phyloP scores from a whole-genome alignment of 768 basidiomycete species.

The Suillus variegatus region DNA sequence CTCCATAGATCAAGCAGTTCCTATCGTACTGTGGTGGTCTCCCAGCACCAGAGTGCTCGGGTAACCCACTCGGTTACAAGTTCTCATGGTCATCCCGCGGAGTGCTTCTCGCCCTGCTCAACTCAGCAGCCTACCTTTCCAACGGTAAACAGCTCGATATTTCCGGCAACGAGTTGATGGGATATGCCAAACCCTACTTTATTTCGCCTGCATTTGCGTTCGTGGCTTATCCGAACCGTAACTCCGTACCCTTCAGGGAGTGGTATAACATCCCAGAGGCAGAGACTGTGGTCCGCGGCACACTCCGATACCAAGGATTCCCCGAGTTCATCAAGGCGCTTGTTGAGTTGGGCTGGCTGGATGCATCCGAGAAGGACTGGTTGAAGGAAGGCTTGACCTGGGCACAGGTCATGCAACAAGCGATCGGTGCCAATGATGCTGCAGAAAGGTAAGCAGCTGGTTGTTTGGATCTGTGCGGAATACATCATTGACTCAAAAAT shows the following conservation, averaged over 20 bases:
- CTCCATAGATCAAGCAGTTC: constrained; percentile 78
- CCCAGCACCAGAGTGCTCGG: constrained; percentile 86
- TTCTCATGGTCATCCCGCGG: constrained; percentile 99
- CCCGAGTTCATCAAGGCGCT: constrained; percentile 89
- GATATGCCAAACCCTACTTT: constrained; percentile 87
- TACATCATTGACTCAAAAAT: constrained; percentile 2
- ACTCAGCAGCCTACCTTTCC: constrained; percentile 80
- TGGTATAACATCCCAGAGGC: constrained; percentile 94
- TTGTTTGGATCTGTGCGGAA: constrained; percentile 9
- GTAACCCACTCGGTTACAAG: constrained; percentile 98
- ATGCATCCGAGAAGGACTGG: constrained; percentile 76
- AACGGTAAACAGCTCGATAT: constrained; percentile 66
- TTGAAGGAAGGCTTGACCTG: constrained; percentile 74
- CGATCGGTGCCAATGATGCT: constrained; percentile 65
- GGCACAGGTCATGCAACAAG: constrained; percentile 79
- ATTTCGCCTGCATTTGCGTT: constrained; percentile 96
- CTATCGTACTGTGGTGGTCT: constrained; percentile 95
- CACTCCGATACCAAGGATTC: constrained; percentile 95
- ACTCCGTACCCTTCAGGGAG: constrained; percentile 88
- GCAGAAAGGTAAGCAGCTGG: constrained; percentile 58
- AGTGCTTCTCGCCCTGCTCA: constrained; percentile 92
- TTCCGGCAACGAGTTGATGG: constrained; percentile 85
- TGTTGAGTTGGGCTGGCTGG: constrained; percentile 86
- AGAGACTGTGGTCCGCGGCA: constrained; percentile 89
- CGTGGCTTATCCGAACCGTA: constrained; percentile 95